Evolutionary conservation across 768 basidiomycete genomes (phyloP).

Genomic region (Mycena indigotica): DNA sequence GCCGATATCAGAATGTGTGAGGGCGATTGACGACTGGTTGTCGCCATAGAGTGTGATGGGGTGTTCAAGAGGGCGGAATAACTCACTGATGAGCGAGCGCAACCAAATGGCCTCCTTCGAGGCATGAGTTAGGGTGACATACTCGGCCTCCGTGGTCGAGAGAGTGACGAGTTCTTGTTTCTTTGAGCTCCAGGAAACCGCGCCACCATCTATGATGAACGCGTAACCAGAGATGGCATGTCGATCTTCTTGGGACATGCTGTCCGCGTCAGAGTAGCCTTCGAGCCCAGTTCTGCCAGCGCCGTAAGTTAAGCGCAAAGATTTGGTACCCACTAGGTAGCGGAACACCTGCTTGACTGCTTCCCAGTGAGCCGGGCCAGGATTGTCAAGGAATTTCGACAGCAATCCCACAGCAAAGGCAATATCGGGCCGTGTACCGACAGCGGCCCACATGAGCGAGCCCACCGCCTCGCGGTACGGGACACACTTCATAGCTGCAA

Average conservation of each 20-base stretch:
- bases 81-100: conserved; percentile 15
- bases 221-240: conserved; percentile 35
- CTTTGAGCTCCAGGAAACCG: conserved; percentile 36
- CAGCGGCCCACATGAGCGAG: conserved; percentile 18
- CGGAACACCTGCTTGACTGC: conserved; percentile 17
- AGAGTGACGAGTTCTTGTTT: conserved; percentile 34
- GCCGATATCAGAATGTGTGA: conserved; percentile 26
- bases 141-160: conserved; percentile 39
- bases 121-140: conserved; percentile 34
- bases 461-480: conserved; percentile 14
- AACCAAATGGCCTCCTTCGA: conserved; percentile 25
- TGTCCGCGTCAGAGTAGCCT: conserved; percentile 19
- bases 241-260: conserved; percentile 21
- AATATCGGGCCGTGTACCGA: conserved; percentile 18
- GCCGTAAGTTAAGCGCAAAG: background rate
- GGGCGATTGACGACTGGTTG: conserved; percentile 25
- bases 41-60: conserved; percentile 19
- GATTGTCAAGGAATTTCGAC: conserved; percentile 17
- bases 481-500: background rate
- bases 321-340: conserved; percentile 20
- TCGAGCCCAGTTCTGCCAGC: background rate
- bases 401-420: conserved; percentile 20
- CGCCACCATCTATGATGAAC: conserved; percentile 28
- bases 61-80: conserved; percentile 3
- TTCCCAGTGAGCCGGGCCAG: conserved; percentile 17